Evolutionary conservation across 441 rosid genomes (phyloP).

Genomic region (Melastoma candidum): DNA sequence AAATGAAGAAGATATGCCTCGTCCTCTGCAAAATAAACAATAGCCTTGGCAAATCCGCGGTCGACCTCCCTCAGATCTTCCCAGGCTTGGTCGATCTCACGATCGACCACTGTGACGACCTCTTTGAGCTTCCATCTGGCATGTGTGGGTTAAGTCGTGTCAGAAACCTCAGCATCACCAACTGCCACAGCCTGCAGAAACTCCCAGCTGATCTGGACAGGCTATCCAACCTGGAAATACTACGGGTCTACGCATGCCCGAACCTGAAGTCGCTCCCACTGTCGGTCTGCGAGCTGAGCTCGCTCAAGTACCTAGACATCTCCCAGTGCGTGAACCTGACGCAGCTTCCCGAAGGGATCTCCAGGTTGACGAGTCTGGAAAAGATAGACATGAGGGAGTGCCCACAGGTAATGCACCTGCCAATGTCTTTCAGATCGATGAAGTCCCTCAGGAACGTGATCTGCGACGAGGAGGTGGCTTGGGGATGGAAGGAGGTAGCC

Average conservation of each 20-base stretch:
- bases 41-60: conserved; percentile 44
- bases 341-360: conserved; percentile 51
- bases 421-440: conserved; percentile 34
- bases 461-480: conserved; percentile 59
- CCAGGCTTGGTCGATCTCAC: conserved; percentile 56
- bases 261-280: conserved; percentile 39
- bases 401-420: conserved; percentile 24
- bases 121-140: conserved; percentile 45
- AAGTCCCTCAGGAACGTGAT: conserved; percentile 43
- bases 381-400: conserved; percentile 96
- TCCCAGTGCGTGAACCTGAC: conserved; percentile 59
- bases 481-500: conserved; percentile 46
- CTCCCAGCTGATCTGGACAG: conserved; percentile 45
- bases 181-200: conserved; percentile 58
- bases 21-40: conserved; percentile 61
- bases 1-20: conserved; percentile 50
- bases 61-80: conserved; percentile 40
- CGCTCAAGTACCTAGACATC: conserved; percentile 59
- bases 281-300: conserved; percentile 39
- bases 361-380: conserved; percentile 42
- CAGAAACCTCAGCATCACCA: conserved; percentile 54
- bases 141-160: conserved; percentile 41
- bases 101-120: conserved; percentile 74
- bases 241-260: conserved; percentile 74
- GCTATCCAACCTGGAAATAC: conserved; percentile 36